Evolutionary conservation across 139 green algal species (phyloP).

Genomic region (Mesostigma viride): DNA sequence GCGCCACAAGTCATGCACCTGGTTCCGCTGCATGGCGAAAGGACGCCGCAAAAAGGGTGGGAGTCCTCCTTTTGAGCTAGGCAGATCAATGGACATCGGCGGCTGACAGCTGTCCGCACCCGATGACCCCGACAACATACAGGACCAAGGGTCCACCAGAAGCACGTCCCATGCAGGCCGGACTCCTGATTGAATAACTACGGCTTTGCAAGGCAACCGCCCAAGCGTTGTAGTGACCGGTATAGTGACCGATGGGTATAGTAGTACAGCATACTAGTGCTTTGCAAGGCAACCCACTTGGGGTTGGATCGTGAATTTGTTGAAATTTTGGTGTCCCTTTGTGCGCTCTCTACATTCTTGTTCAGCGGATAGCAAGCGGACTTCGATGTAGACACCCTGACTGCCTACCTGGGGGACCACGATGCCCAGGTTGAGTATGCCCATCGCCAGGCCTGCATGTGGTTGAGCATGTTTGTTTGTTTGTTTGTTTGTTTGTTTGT

Average conservation of each 20-base stretch:
- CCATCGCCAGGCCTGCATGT: slow-evolving; percentile 25
- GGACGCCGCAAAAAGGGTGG: background rate
- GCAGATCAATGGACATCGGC: background rate
- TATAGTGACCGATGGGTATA: background rate
- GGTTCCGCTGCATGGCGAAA: too few relatives aligned
- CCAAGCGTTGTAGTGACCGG: too few relatives aligned
- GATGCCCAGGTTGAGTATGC: slow-evolving; percentile 26
- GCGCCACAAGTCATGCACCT: too few relatives aligned
- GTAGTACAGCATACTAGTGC: background rate
- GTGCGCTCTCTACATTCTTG: background rate
- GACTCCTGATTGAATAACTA: background rate
- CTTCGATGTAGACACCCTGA: background rate
- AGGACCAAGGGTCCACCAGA: background rate
- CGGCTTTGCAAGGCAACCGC: too few relatives aligned
- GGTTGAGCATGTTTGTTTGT: too few relatives aligned
- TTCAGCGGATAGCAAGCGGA: background rate
- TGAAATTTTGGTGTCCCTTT: background rate
- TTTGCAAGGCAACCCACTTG: too few relatives aligned
- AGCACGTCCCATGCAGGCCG: background rate
- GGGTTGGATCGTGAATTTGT: background rate
- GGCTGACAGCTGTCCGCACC: background rate
- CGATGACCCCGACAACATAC: background rate
- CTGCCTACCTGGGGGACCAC: slow-evolving; percentile 28
- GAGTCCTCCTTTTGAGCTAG: background rate
- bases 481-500: too few relatives aligned